Percentiles rank a stretch among this genome's conserved stretches.
Evolutionary conservation across 2,329 filamentous ascomycete genomes (phyloP).

Genomic region (Neopestalotiopsis sp.): DNA sequence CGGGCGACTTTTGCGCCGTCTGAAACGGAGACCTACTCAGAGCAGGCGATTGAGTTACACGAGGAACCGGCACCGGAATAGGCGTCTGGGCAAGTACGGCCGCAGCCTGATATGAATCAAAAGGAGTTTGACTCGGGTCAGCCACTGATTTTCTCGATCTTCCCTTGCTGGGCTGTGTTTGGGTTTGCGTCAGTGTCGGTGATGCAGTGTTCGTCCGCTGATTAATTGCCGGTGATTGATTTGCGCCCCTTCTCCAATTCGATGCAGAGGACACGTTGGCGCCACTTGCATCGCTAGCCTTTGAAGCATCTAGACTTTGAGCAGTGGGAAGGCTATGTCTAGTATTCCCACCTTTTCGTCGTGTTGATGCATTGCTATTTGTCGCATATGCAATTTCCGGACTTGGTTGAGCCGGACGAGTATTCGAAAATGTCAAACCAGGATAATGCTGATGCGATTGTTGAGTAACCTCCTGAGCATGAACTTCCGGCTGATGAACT

Average conservation of each 20-base stretch:
- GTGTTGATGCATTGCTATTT: not conserved
- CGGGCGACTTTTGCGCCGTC: constrained; percentile 17
- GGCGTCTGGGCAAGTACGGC: constrained; percentile 30
- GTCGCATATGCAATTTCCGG: constrained; percentile 15
- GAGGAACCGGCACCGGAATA: constrained; percentile 28
- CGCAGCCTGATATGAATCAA: constrained; percentile 27
- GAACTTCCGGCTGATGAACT: not conserved
- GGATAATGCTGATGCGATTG: constrained; percentile 22
- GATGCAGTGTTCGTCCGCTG: constrained; percentile 24
- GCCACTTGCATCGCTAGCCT: not conserved
- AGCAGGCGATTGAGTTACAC: constrained; percentile 34
- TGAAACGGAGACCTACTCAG: constrained; percentile 34
- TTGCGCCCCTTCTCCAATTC: constrained; percentile 12
- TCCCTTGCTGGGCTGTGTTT: constrained; percentile 28
- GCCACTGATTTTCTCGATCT: constrained; percentile 27
- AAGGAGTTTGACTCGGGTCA: constrained; percentile 25
- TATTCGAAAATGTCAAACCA: constrained; percentile 21
- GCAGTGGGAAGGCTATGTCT: constrained; percentile 15
- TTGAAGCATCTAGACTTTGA: not conserved
- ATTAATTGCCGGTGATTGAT: constrained; percentile 24
- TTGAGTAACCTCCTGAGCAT: not conserved
- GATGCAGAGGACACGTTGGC: not conserved
- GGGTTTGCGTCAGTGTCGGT: constrained; percentile 24
- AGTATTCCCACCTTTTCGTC: not conserved
- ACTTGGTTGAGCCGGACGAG: constrained; percentile 22